Evolutionary conservation across 2,329 filamentous ascomycete genomes (phyloP).

Genomic region (Metarhizium anisopliae): DNA sequence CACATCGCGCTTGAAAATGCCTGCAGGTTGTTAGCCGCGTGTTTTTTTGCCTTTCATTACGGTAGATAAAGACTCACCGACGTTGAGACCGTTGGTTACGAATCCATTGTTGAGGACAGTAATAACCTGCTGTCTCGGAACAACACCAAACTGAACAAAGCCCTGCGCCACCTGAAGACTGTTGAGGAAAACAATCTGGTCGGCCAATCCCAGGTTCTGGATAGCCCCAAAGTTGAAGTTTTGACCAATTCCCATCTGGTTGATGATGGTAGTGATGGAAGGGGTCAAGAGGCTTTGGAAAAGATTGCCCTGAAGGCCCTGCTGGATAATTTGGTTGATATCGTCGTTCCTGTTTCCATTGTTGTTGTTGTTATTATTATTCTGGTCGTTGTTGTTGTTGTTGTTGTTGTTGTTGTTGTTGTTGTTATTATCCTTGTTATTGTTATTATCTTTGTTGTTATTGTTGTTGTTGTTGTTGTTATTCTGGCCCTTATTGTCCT

Average conservation of each 20-base stretch:
- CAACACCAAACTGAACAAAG: slow-evolving; percentile 15
- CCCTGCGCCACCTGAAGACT: slow-evolving; percentile 18
- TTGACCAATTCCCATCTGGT: slow-evolving; percentile 18
- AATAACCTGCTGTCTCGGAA: slow-evolving; percentile 14
- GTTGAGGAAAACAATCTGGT: too few relatives aligned
- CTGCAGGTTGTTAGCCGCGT: background rate
- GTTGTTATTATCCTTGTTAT: slow-evolving; percentile 3
- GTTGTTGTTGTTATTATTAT: too few relatives aligned
- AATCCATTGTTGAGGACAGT: slow-evolving; percentile 15
- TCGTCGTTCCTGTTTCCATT: background rate
- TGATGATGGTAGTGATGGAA: slow-evolving; percentile 16
- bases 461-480: background rate
- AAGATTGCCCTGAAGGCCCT: slow-evolving; percentile 9
- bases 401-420: slow-evolving; percentile 7
- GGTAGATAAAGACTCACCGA: slow-evolving; percentile 6
- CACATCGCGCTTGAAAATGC: slow-evolving; percentile 19
- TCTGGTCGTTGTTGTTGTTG: background rate
- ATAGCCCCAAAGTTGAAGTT: slow-evolving; percentile 18
- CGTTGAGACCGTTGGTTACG: slow-evolving; percentile 10
- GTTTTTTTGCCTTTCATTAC: background rate
- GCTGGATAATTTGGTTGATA: slow-evolving; percentile 4
- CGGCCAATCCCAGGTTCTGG: slow-evolving; percentile 17
- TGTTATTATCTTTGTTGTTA: slow-evolving; percentile 7
- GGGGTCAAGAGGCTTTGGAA: slow-evolving; percentile 10
- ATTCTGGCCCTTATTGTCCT: slow-evolving; percentile 1